These are phyloP conservation scores for Eutypella sp. DNA, from an alignment of 2,329 filamentous ascomycete genomes.

Conservation along the genomic window DNA sequence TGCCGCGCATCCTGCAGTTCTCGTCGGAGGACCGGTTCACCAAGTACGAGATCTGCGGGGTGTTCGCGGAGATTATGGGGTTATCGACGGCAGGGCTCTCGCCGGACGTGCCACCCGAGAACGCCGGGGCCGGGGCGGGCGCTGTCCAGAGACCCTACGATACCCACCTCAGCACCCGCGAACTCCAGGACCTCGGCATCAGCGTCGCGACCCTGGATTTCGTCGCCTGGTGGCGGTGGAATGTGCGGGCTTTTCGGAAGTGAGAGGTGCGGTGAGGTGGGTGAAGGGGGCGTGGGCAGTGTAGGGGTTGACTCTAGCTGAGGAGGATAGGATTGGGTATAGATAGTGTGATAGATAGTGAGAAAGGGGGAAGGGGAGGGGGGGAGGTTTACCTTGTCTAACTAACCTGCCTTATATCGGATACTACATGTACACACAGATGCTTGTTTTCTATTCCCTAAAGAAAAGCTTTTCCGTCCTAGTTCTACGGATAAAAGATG, in stretches of 20 bases:
- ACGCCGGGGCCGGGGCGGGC: conserved; percentile 52
- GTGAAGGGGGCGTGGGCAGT: neutral
- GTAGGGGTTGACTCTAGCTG: neutral
- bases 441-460: no score
- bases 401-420: no score
- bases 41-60: conserved; percentile 82
- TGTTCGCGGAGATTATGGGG: conserved; percentile 74
- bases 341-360: no score
- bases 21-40: conserved; percentile 81
- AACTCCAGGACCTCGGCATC: conserved; percentile 67
- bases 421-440: no score
- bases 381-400: no score
- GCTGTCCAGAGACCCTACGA: conserved; percentile 78
- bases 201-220: conserved; percentile 72
- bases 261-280: conserved; percentile 22
- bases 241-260: conserved; percentile 55
- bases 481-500: no score
- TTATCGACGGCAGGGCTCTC: conserved; percentile 64
- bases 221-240: conserved; percentile 71
- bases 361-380: no score
- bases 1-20: conserved; percentile 76
- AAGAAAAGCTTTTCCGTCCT: no score
- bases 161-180: conserved; percentile 77
- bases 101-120: conserved; percentile 65
- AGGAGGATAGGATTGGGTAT: neutral